Conservation (phyloP, 2,329 filamentous ascomycete genomes). For the Colletotrichum incanum region DNA sequence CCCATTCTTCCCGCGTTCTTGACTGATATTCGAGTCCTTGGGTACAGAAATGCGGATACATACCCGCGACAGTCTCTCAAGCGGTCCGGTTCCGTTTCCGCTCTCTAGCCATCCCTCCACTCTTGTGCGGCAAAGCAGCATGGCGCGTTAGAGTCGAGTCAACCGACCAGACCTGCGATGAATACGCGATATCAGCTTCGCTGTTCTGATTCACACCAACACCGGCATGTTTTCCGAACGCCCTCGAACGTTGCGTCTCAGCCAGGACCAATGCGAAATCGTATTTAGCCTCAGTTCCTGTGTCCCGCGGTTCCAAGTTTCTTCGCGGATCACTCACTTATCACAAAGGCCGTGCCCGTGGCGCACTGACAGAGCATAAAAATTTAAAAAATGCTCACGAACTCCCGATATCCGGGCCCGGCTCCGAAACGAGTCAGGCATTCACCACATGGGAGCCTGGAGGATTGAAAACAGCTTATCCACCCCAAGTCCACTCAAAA, state of each 20-base stretch:
- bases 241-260: not conserved
- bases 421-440: conserved; percentile 19
- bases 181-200: not conserved
- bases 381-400: not conserved
- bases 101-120: not conserved
- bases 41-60: not conserved
- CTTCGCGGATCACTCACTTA: conserved; percentile 17
- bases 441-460: conserved; percentile 12
- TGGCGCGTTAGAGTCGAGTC: not conserved
- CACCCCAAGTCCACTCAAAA: conserved; percentile 13
- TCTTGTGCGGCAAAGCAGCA: not conserved
- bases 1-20: conserved; percentile 15
- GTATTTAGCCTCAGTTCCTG: not conserved
- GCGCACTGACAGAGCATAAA: conserved; percentile 16
- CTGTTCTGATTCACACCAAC: not conserved
- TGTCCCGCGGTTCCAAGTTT: conserved; percentile 13
- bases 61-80: not conserved
- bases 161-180: not conserved
- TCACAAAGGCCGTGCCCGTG: conserved; percentile 21
- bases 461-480: conserved; percentile 1
- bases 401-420: conserved; percentile 21
- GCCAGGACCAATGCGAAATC: not conserved
- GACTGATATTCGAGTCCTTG: not conserved
- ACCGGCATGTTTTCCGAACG: not conserved
- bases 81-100: conserved; percentile 28